These are phyloP conservation scores for Acer saccharum DNA, from an alignment of 345 rosid genomes.

Conservation along the genomic window DNA sequence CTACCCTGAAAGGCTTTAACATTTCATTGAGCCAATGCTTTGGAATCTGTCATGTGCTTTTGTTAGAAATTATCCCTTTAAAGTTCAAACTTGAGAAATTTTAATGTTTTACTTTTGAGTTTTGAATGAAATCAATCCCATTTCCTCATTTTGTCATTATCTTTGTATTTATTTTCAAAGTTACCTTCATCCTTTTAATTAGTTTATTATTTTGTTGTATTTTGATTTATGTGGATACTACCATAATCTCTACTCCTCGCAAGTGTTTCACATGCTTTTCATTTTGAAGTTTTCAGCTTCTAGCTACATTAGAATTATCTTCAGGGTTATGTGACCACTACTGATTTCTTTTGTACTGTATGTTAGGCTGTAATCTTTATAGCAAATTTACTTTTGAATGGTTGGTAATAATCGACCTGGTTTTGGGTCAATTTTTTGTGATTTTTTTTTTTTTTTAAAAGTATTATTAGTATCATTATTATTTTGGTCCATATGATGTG, in stretches of 20 bases:
- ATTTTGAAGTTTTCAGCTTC: not conserved
- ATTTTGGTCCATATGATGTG: not conserved
- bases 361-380: not conserved
- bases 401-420: conserved; percentile 1
- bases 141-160: not conserved
- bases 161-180: not conserved
- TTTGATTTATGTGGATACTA: not conserved
- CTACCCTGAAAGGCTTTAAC: not conserved
- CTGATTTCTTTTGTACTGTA: not conserved
- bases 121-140: not conserved
- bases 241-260: not conserved
- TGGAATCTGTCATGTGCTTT: not conserved
- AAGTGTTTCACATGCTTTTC: not conserved
- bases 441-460: not conserved
- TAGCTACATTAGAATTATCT: not conserved
- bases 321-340: not conserved
- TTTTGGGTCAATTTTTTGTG: not conserved
- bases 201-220: not conserved
- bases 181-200: not conserved
- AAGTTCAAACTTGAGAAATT: not conserved
- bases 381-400: not conserved
- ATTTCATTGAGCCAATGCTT: not conserved
- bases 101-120: not conserved
- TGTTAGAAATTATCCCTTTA: not conserved
- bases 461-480: too few relatives aligned